These are phyloP conservation scores for Russula virescens DNA, from an alignment of 768 basidiomycete genomes.

Conservation along the genomic window DNA sequence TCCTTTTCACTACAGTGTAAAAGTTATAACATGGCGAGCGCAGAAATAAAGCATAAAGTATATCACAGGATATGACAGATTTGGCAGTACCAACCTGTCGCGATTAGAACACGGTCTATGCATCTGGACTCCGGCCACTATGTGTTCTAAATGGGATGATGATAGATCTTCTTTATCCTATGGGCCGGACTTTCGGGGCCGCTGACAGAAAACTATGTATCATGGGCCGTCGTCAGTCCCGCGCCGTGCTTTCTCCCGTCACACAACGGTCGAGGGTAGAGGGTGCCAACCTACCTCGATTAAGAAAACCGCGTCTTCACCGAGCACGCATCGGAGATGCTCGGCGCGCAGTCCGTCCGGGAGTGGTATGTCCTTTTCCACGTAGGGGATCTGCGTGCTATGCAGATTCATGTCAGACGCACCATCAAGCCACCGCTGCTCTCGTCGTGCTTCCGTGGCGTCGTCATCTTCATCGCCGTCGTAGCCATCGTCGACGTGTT, in stretches of 20 bases:
- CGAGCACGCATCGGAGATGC: background rate
- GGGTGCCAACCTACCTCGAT: background rate
- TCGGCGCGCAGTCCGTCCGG: background rate
- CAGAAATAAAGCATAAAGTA: too few species aligned
- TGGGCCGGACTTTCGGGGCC: background rate
- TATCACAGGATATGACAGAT: too few species aligned
- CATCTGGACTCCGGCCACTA: too few species aligned
- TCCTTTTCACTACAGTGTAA: too few species aligned
- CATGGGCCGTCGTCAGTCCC: background rate
- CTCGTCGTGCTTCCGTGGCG: background rate
- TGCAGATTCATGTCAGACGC: too few species aligned
- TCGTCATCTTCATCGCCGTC: too few species aligned
- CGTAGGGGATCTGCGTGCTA: background rate
- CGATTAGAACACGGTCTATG: too few species aligned
- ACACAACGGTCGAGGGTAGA: background rate
- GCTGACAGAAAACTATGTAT: background rate
- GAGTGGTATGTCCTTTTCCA: background rate
- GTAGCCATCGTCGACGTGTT: too few species aligned
- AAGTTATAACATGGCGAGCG: too few species aligned
- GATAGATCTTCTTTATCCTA: constrained; percentile 2
- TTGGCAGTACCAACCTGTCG: too few species aligned
- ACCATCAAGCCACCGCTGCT: background rate
- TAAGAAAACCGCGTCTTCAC: constrained; percentile 8
- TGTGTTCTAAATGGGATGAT: constrained; percentile 4
- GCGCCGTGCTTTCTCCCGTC: background rate